Conservation (phyloP, 306 rosid species). For the Rubus parviflorus region DNA sequence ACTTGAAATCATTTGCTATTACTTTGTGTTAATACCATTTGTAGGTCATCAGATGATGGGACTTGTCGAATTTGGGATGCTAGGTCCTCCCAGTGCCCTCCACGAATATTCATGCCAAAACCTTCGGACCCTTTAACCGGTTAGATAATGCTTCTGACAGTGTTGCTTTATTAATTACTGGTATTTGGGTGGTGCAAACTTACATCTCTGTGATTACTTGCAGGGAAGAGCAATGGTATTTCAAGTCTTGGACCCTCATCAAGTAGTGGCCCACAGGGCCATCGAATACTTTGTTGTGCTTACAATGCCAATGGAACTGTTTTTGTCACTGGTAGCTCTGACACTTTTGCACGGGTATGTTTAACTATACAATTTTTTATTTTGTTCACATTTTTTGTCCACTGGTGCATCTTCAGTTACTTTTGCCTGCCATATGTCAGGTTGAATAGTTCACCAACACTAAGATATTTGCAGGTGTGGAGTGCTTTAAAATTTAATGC, state of each 20-base stretch:
- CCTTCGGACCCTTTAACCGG: constrained; percentile 64
- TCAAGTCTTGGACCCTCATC: constrained; percentile 55
- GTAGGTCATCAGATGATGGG: constrained; percentile 90
- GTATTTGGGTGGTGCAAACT: constrained; percentile 2
- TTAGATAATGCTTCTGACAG: constrained; percentile 42
- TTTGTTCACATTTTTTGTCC: constrained; percentile 26
- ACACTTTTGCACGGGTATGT: constrained; percentile 82
- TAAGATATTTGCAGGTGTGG: constrained; percentile 69
- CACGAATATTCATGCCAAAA: constrained; percentile 67
- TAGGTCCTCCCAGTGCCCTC: constrained; percentile 56
- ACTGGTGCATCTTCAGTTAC: constrained; percentile 20
- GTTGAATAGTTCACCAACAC: constrained; percentile 32
- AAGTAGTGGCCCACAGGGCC: constrained; percentile 56
- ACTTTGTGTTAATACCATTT: constrained; percentile 21
- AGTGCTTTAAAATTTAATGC: constrained; percentile 61
- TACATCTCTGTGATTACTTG: constrained; percentile 30
- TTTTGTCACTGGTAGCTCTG: constrained; percentile 94
- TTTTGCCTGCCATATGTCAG: constrained; percentile 26
- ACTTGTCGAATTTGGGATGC: constrained; percentile 96
- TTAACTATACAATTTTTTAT: constrained; percentile 20
- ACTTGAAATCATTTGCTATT: background rate
- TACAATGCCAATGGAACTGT: constrained; percentile 85
- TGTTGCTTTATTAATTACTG: constrained; percentile 12
- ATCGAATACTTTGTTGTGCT: constrained; percentile 87
- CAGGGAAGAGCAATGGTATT: constrained; percentile 67